Conservation (phyloP, 345 rosid species). For the Aegle marmelos region DNA sequence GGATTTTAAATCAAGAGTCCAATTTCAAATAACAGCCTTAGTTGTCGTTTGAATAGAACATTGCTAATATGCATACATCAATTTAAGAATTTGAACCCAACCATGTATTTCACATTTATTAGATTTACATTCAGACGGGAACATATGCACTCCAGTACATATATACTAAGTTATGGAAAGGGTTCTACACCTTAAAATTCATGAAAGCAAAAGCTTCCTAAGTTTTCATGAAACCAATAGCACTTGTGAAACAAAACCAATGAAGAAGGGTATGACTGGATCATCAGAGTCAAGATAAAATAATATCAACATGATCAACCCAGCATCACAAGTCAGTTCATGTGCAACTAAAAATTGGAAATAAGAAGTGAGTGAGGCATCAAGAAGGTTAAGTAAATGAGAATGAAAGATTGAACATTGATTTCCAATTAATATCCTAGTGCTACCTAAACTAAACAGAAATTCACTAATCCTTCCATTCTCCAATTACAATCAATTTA, state of each 20-base stretch:
- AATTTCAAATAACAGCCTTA: not conserved
- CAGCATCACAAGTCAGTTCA: not conserved
- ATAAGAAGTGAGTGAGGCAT: not conserved
- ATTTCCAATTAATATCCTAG: no score
- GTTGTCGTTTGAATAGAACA: not conserved
- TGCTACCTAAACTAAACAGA: not conserved
- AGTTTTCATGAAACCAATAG: not conserved
- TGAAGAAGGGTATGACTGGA: not conserved
- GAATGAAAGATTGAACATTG: no score
- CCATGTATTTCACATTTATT: not conserved
- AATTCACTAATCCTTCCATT: not conserved
- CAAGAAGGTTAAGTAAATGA: no score
- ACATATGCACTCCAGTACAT: not conserved
- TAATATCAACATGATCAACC: not conserved
- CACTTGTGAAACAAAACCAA: not conserved
- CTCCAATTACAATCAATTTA: not conserved
- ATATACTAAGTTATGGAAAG: not conserved
- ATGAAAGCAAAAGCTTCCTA: not conserved
- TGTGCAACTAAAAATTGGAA: not conserved
- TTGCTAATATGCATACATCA: not conserved
- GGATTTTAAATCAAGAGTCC: not conserved
- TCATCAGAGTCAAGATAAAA: not conserved
- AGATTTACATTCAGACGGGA: not conserved
- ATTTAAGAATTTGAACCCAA: not conserved
- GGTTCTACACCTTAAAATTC: not conserved